Percentiles rank a stretch among this genome's conserved stretches.
These are phyloP conservation scores for Simplicillium aogashimaense DNA, from an alignment of 2,329 filamentous ascomycete genomes.

Conservation along the genomic window DNA sequence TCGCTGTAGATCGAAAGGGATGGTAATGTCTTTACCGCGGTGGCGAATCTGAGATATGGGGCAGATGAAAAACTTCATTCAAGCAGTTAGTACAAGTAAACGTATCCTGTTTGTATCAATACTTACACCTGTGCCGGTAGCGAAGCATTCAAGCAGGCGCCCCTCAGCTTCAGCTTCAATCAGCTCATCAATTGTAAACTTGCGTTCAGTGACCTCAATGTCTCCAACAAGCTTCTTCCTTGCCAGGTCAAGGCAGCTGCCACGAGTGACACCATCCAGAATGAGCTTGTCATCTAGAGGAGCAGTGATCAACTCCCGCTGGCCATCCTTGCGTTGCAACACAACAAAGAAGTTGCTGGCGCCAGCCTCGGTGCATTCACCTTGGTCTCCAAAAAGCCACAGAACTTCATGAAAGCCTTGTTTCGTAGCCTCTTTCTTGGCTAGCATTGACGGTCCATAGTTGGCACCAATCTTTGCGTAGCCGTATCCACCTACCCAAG, in stretches of 20 bases:
- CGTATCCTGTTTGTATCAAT: constrained; percentile 15
- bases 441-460: constrained; percentile 76
- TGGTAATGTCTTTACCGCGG: constrained; percentile 50
- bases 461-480: constrained; percentile 90
- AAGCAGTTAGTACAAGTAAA: constrained; percentile 9
- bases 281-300: constrained; percentile 77
- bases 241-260: constrained; percentile 67
- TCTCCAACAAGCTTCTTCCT: constrained; percentile 49
- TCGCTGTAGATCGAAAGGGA: constrained; percentile 47
- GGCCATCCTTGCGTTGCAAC: constrained; percentile 46
- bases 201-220: constrained; percentile 67
- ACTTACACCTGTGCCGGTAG: constrained; percentile 74
- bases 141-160: constrained; percentile 74
- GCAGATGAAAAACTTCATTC: constrained; percentile 67
- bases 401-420: constrained; percentile 80
- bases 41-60: constrained; percentile 60
- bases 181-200: constrained; percentile 74
- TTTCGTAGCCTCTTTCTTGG: constrained; percentile 62
- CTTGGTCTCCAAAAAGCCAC: constrained; percentile 78
- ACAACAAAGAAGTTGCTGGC: constrained; percentile 89
- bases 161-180: constrained; percentile 63
- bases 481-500: constrained; percentile 89
- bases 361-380: constrained; percentile 79
- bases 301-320: constrained; percentile 66
- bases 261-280: constrained; percentile 78